Evolutionary conservation across 768 basidiomycete genomes (phyloP).

Genomic region (Auricularia auricula-judae): DNA sequence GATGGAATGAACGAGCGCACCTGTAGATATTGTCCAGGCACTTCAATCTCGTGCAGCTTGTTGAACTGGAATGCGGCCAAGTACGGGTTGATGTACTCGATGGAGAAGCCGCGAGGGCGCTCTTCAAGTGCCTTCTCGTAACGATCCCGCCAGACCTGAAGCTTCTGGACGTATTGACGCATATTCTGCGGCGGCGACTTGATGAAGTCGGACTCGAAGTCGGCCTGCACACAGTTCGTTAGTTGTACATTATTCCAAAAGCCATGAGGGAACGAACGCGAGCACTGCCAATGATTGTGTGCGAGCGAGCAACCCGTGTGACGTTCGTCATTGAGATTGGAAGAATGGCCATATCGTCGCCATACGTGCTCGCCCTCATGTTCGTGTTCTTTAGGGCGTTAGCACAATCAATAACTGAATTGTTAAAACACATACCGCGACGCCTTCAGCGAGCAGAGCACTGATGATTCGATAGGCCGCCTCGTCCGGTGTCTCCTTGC

Average conservation of each 20-base stretch:
- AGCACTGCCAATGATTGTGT: background rate
- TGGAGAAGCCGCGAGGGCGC: conserved; percentile 69
- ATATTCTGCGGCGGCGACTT: conserved; percentile 56
- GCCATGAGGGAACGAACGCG: background rate
- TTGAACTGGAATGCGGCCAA: conserved; percentile 95
- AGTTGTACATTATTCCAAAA: background rate
- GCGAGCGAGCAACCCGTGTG: conserved; percentile 36
- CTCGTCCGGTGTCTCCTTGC: conserved; percentile 84
- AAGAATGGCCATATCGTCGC: conserved; percentile 57
- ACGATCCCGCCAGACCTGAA: conserved; percentile 89
- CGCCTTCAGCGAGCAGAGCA: conserved; percentile 77
- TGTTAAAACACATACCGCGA: conserved; percentile 43
- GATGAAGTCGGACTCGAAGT: conserved; percentile 88
- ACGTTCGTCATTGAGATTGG: conserved; percentile 45
- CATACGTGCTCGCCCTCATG: conserved; percentile 48
- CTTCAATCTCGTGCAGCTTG: conserved; percentile 95
- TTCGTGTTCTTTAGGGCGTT: conserved; percentile 46
- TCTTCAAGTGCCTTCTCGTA: conserved; percentile 79
- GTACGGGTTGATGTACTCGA: conserved; percentile 84
- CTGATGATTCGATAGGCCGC: conserved; percentile 87
- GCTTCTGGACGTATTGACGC: conserved; percentile 76
- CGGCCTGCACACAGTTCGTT: conserved; percentile 38
- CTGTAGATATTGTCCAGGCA: conserved; percentile 98
- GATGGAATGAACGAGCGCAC: conserved; percentile 28
- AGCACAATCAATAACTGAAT: background rate